Evolutionary conservation across 2,329 filamentous ascomycete species (phyloP).

Genomic region (Gremmenia infestans): DNA sequence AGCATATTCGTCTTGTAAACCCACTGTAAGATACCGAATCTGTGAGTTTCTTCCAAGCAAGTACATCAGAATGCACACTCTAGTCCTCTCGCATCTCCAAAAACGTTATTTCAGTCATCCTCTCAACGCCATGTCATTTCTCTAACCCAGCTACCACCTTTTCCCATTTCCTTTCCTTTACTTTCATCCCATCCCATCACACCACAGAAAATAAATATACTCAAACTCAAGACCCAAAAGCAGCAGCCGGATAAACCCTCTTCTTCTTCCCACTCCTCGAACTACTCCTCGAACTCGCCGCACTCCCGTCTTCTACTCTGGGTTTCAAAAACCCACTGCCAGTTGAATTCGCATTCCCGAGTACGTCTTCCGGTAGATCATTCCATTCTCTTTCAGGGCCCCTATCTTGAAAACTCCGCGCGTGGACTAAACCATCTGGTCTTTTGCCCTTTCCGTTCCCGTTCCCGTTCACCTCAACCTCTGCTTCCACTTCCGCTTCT

Average conservation of each 20-base stretch:
- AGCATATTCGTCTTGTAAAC: too few species aligned
- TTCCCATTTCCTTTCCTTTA: too few species aligned
- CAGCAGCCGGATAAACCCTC: conserved; percentile 56
- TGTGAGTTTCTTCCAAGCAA: too few species aligned
- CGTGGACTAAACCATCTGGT: conserved; percentile 37
- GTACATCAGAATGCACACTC: too few species aligned
- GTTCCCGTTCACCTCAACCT: conserved; percentile 34
- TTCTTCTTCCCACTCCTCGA: conserved; percentile 47
- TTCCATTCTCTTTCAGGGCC: conserved; percentile 61
- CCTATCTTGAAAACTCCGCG: conserved; percentile 51
- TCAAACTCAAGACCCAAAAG: conserved; percentile 41
- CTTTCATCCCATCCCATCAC: too few species aligned
- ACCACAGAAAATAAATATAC: too few species aligned
- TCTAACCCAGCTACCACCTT: too few species aligned
- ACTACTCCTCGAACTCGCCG: conserved; percentile 51
- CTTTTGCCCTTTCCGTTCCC: conserved; percentile 54
- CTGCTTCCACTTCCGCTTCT: conserved; percentile 21
- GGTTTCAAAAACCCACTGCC: conserved; percentile 9
- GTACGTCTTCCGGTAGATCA: conserved; percentile 56
- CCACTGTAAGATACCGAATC: too few species aligned
- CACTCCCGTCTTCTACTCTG: conserved; percentile 21
- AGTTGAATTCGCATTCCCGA: conserved; percentile 3
- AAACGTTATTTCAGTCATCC: too few species aligned
- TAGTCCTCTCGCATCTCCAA: too few species aligned
- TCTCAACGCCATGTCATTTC: too few species aligned